Evolutionary conservation across 2,329 filamentous ascomycete species (phyloP).

Genomic region (Oidium heveae): DNA sequence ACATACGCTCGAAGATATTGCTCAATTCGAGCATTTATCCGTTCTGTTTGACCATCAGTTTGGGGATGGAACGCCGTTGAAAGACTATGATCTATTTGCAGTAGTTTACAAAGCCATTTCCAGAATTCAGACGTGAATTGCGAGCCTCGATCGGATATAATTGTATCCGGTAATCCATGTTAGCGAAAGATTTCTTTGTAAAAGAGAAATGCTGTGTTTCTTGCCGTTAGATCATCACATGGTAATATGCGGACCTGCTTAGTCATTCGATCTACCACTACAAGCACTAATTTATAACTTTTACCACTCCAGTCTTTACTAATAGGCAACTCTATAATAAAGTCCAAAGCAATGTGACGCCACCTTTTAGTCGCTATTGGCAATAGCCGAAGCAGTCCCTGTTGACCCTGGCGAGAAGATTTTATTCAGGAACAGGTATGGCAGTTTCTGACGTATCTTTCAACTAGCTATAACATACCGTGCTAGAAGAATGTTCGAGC

Average conservation of each 20-base stretch:
- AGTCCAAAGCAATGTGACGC: neutral
- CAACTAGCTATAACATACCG: neutral
- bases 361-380: neutral
- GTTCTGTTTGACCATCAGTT: conserved; percentile 5
- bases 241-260: neutral
- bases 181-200: neutral
- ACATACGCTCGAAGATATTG: conserved; percentile 3
- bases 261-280: neutral
- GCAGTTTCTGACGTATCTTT: neutral
- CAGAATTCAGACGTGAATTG: conserved; percentile 5
- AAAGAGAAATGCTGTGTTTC: neutral
- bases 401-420: neutral
- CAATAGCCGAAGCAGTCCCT: neutral
- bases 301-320: neutral
- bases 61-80: conserved; percentile 4
- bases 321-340: neutral
- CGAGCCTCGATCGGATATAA: conserved; percentile 4
- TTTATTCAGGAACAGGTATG: neutral
- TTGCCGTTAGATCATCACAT: neutral
- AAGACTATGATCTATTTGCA: conserved; percentile 1
- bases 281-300: neutral
- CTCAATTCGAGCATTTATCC: conserved; percentile 3
- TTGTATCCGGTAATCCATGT: conserved; percentile 1
- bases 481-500: neutral
- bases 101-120: conserved; percentile 2